Base-by-base conservation (phyloP, 2,329 filamentous ascomycete species). In the Macrophomina phaseolina region DNA sequence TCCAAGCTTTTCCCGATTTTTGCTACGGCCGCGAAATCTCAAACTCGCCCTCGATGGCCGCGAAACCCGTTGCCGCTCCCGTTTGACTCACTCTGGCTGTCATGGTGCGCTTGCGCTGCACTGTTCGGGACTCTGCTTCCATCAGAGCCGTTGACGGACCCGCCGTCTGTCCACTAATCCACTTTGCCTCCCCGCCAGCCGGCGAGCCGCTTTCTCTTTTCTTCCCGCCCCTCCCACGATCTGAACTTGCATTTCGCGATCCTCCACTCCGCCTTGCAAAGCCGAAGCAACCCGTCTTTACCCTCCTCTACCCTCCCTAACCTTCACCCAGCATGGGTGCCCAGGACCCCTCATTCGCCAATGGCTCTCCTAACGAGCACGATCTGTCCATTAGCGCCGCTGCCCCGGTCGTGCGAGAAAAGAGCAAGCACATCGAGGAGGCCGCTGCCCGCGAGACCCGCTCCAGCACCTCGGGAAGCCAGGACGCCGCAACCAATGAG, bases 161-260 rank as follows among this genome's bases (percentile, higher is more conserved):
- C 63, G 62, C 51, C 38, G 16, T 23, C 49, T 65, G 28, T 5
- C 62, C 62, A 55, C 16, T 23, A 42, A 28, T 42, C 62, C 62
- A 56, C 62, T 49, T 62, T 18, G 58, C 58, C 58, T 62, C 58
- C 58, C 58, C 58, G 42, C 28, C n/a, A 49, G 14, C 32, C 16
- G 23, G 6, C 23, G 12, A 30, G 23, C 23, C 18, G 14, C 61
- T 9, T 64, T 46, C 34, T 51, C 48, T 52, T 55, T 55, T 53
- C 49, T 53, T 56, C 28, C 63, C 51, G 63, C 63, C 38, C 36
- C 63, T 65, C 63, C 63, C 63, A 48, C 63, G 40, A 65, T 65
- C 58, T 62, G 58, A 38, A 36, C 58, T 12, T 62, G 42, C 51
- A 64, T 56, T 51, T 65, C 42, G 42, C 58, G 42, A 62, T 62